Evolutionary conservation across 2,329 filamentous ascomycete species (phyloP), one percentile per base, ranked within the genome.

Genomic region (Aspergillus flavus): DNA sequence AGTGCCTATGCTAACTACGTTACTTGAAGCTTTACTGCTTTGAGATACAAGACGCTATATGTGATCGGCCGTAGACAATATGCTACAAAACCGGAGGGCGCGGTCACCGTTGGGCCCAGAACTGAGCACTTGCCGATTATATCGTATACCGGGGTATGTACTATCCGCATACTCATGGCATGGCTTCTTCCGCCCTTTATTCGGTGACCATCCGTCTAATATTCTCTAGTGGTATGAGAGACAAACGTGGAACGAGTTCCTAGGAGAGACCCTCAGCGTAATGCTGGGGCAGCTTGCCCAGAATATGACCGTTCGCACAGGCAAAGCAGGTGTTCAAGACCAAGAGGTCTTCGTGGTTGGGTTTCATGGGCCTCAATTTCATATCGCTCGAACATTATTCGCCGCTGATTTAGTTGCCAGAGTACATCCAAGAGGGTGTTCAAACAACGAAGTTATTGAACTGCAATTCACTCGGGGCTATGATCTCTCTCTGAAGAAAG

Each of bases 271-370:
- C 5, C 59, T 63, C 32, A 63, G 61, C 14, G 48, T 67, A 21
- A 65, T 65, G 63, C 34, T 65, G 21, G 63, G 64, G 2, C 63
- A 67, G n/a, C 55, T 65, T 11, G 60, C 60, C 6, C 48, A 53
- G 41, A 65, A 61, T 28, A 12, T 66, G 28, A 26, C 21, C 30
- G 14, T 43, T 16, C 39, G 30, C 6, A 36, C 28, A 4, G 21
- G 14, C 6, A 21, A 46, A 3, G 6, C 34, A 16, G 34, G n/a
- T 11, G 21, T 43, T 2, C 41, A 57, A 28, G 59, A 59, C 19
- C 50, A 60, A 26, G 63, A 57, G 36, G 56, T 57, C n/a, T 64
- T 62, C 26, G 57, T 64, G 9, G 19, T 62, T 19, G 60, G 61
- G 2, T 63, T 65, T 28, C 41, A 65, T 14, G 57, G 54, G 6